Conservation (phyloP, 306 rosid genomes). For the Prunus campanulata region DNA sequence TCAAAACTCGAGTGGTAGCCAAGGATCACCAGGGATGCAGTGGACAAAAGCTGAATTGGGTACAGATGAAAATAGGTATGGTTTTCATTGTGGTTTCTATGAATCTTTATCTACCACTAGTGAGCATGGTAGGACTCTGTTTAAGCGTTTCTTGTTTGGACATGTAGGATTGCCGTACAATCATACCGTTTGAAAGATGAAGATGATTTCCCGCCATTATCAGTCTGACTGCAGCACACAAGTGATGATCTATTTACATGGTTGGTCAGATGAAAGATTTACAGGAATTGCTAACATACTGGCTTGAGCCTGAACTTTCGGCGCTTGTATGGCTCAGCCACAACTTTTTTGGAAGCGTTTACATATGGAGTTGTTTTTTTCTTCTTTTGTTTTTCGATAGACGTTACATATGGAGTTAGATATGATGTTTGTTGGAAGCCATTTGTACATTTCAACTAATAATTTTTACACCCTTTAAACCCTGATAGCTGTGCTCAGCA, state of each 20-base stretch:
- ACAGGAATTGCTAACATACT: constrained; percentile 36
- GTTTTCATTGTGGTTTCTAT: not conserved
- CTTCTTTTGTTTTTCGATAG: too few species aligned
- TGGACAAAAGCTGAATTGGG: constrained; percentile 19
- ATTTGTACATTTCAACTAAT: constrained; percentile 34
- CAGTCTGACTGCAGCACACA: constrained; percentile 20
- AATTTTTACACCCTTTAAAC: constrained; percentile 1
- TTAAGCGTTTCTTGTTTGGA: constrained; percentile 18
- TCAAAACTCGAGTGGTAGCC: constrained; percentile 13
- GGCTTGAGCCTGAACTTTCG: constrained; percentile 8
- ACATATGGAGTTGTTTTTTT: constrained; percentile 20
- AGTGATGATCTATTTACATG: constrained; percentile 11
- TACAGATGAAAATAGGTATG: constrained; percentile 40
- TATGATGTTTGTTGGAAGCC: constrained; percentile 23
- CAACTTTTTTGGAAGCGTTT: constrained; percentile 26
- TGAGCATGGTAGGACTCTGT: not conserved
- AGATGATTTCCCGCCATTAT: constrained; percentile 59
- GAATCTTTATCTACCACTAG: not conserved
- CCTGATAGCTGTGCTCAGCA: constrained; percentile 15
- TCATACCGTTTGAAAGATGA: constrained; percentile 55
- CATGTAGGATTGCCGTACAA: constrained; percentile 44
- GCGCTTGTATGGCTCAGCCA: constrained; percentile 1
- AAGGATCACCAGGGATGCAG: constrained; percentile 21
- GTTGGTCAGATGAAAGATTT: constrained; percentile 23
- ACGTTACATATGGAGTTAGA: constrained; percentile 23